phyloP scores from a whole-genome alignment of 1,284 basidiomycete species.

The Neolentinus lepideus region DNA sequence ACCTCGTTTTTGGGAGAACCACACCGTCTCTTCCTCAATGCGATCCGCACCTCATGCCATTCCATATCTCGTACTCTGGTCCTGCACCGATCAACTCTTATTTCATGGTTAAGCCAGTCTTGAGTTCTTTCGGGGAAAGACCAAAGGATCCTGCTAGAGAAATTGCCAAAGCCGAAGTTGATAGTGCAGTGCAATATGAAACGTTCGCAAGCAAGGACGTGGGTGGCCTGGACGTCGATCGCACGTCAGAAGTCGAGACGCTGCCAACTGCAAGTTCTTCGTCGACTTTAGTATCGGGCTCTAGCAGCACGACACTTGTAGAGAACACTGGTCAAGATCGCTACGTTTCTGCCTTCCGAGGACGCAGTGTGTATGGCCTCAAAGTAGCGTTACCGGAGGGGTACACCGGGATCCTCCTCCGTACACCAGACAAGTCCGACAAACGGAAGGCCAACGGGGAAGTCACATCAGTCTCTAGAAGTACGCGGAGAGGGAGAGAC shows the following conservation, averaged over 20 bases:
- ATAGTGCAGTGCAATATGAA: background rate
- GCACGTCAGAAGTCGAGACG: background rate
- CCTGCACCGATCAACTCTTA: constrained; percentile 67
- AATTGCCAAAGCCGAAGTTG: background rate
- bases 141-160: background rate
- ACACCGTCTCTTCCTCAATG: background rate
- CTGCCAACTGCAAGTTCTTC: background rate
- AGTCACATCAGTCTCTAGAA: constrained; percentile 10
- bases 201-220: background rate
- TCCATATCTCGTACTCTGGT: constrained; percentile 66
- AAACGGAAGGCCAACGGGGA: constrained; percentile 4
- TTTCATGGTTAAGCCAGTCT: constrained; percentile 46
- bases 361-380: constrained; percentile 62
- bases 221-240: background rate
- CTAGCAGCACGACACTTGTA: background rate
- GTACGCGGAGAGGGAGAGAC: constrained; percentile 9
- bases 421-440: constrained; percentile 16
- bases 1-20: background rate
- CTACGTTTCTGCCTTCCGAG: constrained; percentile 62
- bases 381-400: constrained; percentile 54
- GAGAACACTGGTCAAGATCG: constrained; percentile 17
- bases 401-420: constrained; percentile 59
- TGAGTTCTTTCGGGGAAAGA: constrained; percentile 22
- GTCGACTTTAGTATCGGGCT: background rate
- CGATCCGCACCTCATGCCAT: constrained; percentile 66